phyloP scores from a whole-genome alignment of 108 stramenopile genomes.

The Fragilaria crotonensis region DNA sequence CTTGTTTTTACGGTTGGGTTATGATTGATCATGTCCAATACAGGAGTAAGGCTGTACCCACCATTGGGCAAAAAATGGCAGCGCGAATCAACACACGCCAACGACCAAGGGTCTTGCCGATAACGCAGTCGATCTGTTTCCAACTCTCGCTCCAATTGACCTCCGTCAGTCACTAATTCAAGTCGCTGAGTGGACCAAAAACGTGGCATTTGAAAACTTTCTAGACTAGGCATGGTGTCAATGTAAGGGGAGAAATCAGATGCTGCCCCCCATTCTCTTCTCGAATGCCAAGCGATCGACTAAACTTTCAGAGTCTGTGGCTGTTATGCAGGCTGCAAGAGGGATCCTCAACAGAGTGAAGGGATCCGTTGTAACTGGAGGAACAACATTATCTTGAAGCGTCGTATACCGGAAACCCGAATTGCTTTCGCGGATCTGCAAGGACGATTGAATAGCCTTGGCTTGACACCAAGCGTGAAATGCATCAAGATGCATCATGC shows the following conservation, averaged over 20 bases:
- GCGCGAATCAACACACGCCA: conserved; percentile 71
- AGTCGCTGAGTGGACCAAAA: conserved; percentile 61
- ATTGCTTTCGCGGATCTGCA: conserved; percentile 29
- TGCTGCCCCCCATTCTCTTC: conserved; percentile 28
- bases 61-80: conserved; percentile 61
- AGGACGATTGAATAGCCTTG: conserved; percentile 45
- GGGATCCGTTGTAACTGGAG: conserved; percentile 3
- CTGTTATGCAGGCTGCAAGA: conserved; percentile 50
- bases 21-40: conserved; percentile 78
- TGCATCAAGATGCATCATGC: conserved; percentile 10
- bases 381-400: conserved; percentile 14
- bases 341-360: conserved; percentile 40
- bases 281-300: conserved; percentile 57
- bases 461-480: conserved; percentile 61
- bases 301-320: conserved; percentile 37
- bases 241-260: conserved; percentile 53
- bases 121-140: conserved; percentile 21
- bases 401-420: conserved; percentile 35
- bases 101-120: conserved; percentile 54
- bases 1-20: conserved; percentile 38
- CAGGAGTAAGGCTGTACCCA: conserved; percentile 58
- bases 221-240: conserved; percentile 39
- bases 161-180: conserved; percentile 48
- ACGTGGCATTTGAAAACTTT: conserved; percentile 47
- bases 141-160: conserved; percentile 45